Evolutionary conservation across 495 filamentous ascomycete genomes (phyloP).

Genomic region (Evansstolkia leycettana): DNA sequence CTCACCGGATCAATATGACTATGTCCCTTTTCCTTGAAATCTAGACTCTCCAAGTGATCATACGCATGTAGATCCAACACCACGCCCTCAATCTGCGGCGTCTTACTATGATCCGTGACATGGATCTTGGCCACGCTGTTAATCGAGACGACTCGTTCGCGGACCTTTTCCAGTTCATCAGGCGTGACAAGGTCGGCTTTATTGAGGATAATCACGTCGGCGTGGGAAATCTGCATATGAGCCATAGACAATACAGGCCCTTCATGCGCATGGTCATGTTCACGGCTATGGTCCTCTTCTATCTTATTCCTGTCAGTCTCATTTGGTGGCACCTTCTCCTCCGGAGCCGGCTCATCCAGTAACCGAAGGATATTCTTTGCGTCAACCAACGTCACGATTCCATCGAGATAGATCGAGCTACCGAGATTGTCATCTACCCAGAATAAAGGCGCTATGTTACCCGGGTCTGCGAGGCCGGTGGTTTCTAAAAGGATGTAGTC

Average conservation of each 20-base stretch:
- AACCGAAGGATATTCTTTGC: slow-evolving; percentile 79
- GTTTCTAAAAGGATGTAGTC: slow-evolving; percentile 98
- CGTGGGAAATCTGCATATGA: slow-evolving; percentile 91
- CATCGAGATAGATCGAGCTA: slow-evolving; percentile 89
- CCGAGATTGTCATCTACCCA: slow-evolving; percentile 95
- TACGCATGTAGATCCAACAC: slow-evolving; percentile 90
- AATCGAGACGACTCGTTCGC: slow-evolving; percentile 61
- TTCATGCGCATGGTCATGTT: slow-evolving; percentile 34
- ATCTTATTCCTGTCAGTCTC: not conserved
- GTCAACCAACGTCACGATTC: slow-evolving; percentile 92
- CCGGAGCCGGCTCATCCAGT: slow-evolving; percentile 60
- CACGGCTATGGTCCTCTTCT: slow-evolving; percentile 29
- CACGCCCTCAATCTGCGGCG: slow-evolving; percentile 72
- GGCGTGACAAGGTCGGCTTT: slow-evolving; percentile 79
- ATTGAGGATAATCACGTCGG: slow-evolving; percentile 92
- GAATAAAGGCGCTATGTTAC: slow-evolving; percentile 90
- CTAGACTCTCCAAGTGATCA: slow-evolving; percentile 56
- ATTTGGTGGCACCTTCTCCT: slow-evolving; percentile 33
- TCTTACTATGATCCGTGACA: slow-evolving; percentile 62
- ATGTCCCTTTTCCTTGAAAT: slow-evolving; percentile 49
- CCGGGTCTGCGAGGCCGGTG: slow-evolving; percentile 88
- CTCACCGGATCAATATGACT: slow-evolving; percentile 75
- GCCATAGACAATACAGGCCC: slow-evolving; percentile 73
- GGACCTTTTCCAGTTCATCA: slow-evolving; percentile 51
- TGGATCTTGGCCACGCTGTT: slow-evolving; percentile 83